Percentiles rank a stretch among this genome's conserved stretches.
Evolutionary conservation across 495 filamentous ascomycete species (phyloP).

Genomic region (Durotheca rogersii): DNA sequence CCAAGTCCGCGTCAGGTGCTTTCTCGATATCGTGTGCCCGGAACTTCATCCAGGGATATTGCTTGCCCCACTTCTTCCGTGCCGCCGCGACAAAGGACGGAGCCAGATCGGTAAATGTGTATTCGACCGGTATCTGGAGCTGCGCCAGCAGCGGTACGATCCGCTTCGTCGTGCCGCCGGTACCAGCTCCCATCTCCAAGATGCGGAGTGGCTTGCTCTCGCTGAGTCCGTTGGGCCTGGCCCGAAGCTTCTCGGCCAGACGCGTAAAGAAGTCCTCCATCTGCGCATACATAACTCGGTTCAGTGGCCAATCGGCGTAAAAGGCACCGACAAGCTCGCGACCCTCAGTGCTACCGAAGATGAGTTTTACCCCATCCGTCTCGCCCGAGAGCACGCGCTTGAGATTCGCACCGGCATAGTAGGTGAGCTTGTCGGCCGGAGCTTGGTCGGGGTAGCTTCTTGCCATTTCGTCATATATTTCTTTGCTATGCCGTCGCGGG

Average conservation of each 20-base stretch:
- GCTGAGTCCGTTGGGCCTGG: constrained; percentile 23
- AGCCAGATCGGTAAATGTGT: constrained; percentile 49
- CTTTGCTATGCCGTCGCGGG: constrained; percentile 26
- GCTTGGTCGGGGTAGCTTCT: constrained; percentile 36
- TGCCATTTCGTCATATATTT: constrained; percentile 36
- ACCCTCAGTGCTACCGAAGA: constrained; percentile 38
- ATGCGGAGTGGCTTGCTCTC: constrained; percentile 36
- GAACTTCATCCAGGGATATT: constrained; percentile 48
- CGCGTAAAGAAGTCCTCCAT: constrained; percentile 44
- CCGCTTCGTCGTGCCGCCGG: constrained; percentile 38
- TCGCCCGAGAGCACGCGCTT: constrained; percentile 41
- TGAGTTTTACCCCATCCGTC: constrained; percentile 43
- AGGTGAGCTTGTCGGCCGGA: constrained; percentile 37
- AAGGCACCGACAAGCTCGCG: constrained; percentile 39
- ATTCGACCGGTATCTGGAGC: constrained; percentile 37
- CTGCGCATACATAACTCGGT: constrained; percentile 37
- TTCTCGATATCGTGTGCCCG: constrained; percentile 44
- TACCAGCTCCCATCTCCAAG: constrained; percentile 43
- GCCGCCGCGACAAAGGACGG: constrained; percentile 40
- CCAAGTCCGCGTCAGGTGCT: constrained; percentile 27
- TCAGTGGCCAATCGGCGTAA: constrained; percentile 47
- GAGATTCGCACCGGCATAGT: constrained; percentile 38
- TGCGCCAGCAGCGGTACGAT: constrained; percentile 37
- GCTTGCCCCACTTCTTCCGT: constrained; percentile 36
- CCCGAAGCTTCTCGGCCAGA: constrained; percentile 28